A percentile compares a stretch with the other conserved stretches of the same genome.
Conservation (phyloP, 495 filamentous ascomycete genomes). For the Aspergillus avenaceus region DNA sequence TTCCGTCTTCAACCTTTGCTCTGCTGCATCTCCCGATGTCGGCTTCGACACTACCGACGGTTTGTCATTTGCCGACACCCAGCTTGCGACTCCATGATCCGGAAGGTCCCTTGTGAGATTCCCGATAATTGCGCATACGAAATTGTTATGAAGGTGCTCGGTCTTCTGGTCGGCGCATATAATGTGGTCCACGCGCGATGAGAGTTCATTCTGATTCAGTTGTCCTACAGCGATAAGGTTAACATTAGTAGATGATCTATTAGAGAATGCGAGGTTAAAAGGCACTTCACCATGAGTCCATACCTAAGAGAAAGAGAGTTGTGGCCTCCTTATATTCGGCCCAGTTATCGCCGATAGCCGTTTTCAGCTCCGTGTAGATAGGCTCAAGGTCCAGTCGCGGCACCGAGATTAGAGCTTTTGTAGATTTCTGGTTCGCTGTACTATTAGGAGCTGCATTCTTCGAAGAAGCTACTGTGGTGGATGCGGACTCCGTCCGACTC, state of each 20-base stretch:
- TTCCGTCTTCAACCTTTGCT: constrained; percentile 85
- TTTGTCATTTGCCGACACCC: constrained; percentile 96
- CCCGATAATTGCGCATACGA: constrained; percentile 77
- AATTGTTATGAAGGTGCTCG: constrained; percentile 86
- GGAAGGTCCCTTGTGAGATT: constrained; percentile 87
- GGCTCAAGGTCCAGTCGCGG: constrained; percentile 89
- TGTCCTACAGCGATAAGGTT: constrained; percentile 51
- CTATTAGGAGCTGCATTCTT: constrained; percentile 58
- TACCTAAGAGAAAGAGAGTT: constrained; percentile 77
- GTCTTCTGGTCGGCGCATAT: constrained; percentile 64
- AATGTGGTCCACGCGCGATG: constrained; percentile 68
- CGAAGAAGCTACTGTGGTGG: constrained; percentile 55
- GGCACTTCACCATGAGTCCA: constrained; percentile 22
- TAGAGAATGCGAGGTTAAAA: background rate
- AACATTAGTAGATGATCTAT: background rate
- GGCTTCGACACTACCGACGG: constrained; percentile 76
- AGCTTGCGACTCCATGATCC: constrained; percentile 85
- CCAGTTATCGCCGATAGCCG: constrained; percentile 81
- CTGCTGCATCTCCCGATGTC: constrained; percentile 80
- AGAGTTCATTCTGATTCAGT: constrained; percentile 80
- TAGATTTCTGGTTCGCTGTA: constrained; percentile 49
- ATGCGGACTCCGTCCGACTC: constrained; percentile 61
- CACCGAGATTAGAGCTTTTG: constrained; percentile 59
- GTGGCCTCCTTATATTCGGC: constrained; percentile 79
- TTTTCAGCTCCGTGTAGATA: constrained; percentile 81